Evolutionary conservation across 2,329 filamentous ascomycete species (phyloP), one percentile per base, ranked within the genome.

Genomic region (Aspergillus fumigatus): DNA sequence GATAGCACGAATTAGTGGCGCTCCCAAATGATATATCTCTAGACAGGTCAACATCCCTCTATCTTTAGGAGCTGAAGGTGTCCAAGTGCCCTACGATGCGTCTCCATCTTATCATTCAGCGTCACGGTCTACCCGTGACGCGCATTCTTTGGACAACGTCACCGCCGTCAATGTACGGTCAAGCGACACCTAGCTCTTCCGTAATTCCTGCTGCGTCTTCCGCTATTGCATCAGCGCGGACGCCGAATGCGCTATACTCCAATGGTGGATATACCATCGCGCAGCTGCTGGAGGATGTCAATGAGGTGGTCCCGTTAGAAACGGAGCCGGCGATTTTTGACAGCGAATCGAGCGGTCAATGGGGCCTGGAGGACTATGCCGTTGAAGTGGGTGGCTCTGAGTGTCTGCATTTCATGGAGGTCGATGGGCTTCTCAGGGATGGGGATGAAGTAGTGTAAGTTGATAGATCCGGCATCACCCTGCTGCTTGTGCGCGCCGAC

Each of bases 331-430:
- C 57, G 21, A 55, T 65, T 26, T 67, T 69, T 41, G 68, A 70
- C 47, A 60, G 67, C 8, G 70, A 72, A 40, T 65, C 60, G 43
- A 73, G 72, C 50, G 74, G 75, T 8, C 70, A 91, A 58, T 96
- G 91, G 90, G 91, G 90, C 0, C 76, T 96, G 3, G 92, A 97
- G 67, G 90, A 97, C 70, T 97, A 97, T 72, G 84, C 84, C 8
- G 90, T 96, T 29, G 89, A 95, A 73, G 80, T 96, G 3, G 82
- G 81, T n/a, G 85, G 83, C 48, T 97, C 90, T 63, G 93, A 97
- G 74, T 94, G 90, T 65, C 75, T 97, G 55, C 93, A 97, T 75
- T 97, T 90, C 66, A 88, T 90, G 70, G 80, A 83, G 21, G 82
- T 96, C 5, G 78, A 80, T 14, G 81, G 82, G 48, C 78, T 94